A percentile compares a stretch with the other conserved stretches of the same genome.
Evolutionary conservation across 768 basidiomycete species (phyloP).

Genomic region (Tylopilus plumbeoviolaceoides): DNA sequence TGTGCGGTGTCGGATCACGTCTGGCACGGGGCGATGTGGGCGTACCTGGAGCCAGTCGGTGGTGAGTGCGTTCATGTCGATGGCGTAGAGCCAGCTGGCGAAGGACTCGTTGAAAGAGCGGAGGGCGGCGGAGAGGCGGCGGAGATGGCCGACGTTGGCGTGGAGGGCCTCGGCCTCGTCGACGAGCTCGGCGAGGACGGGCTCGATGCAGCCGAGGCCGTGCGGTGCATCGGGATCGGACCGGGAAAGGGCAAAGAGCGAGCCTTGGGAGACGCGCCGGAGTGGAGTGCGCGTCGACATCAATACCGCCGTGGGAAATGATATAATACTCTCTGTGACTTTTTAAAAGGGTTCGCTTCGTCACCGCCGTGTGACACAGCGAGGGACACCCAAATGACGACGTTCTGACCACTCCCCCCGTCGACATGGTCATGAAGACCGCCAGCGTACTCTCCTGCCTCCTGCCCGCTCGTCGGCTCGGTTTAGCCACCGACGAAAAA

Average conservation of each 20-base stretch:
- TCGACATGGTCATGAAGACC: slow-evolving; percentile 33
- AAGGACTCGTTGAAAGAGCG: slow-evolving; percentile 90
- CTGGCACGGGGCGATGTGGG: neutral
- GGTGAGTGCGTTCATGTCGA: slow-evolving; percentile 95
- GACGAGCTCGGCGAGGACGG: slow-evolving; percentile 77
- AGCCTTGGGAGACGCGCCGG: slow-evolving; percentile 86
- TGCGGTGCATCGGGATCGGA: slow-evolving; percentile 77
- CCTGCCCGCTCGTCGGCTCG: slow-evolving; percentile 36
- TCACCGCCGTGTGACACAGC: slow-evolving; percentile 18
- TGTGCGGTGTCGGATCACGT: slow-evolving; percentile 18
- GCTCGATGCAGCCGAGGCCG: slow-evolving; percentile 81
- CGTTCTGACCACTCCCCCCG: neutral
- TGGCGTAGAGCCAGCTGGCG: slow-evolving; percentile 84
- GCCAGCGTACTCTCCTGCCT: slow-evolving; percentile 32
- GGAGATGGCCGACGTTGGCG: slow-evolving; percentile 68
- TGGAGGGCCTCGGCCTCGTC: slow-evolving; percentile 85
- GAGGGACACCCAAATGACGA: slow-evolving; percentile 2
- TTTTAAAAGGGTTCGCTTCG: neutral
- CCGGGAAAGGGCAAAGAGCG: slow-evolving; percentile 79
- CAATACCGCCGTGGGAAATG: slow-evolving; percentile 5
- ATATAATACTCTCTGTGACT: slow-evolving; percentile 1
- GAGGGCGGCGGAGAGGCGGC: slow-evolving; percentile 68
- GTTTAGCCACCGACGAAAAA: neutral
- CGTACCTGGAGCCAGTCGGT: slow-evolving; percentile 85
- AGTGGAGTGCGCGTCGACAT: slow-evolving; percentile 61